phyloP scores from a whole-genome alignment of 768 basidiomycete species.

The Clavaria fumosa region DNA sequence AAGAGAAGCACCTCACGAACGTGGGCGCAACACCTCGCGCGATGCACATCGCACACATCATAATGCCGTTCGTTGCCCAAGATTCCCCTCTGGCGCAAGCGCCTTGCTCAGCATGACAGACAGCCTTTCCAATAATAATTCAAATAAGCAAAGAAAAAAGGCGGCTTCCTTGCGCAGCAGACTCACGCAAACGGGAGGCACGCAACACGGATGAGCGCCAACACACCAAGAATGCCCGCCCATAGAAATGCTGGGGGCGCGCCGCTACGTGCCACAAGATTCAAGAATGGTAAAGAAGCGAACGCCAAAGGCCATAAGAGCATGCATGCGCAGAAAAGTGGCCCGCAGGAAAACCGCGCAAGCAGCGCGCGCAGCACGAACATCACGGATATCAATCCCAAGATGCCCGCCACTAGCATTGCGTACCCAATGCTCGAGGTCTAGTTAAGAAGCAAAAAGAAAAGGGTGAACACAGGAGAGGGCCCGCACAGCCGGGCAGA shows the following conservation, averaged over 20 bases:
- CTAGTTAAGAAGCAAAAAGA: slow-evolving; percentile 29
- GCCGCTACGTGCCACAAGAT: slow-evolving; percentile 25
- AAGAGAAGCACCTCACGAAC: slow-evolving; percentile 29
- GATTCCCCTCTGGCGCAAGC: slow-evolving; percentile 28
- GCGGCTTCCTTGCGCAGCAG: too few species aligned
- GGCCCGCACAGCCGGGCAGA: slow-evolving; percentile 19
- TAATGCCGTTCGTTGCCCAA: slow-evolving; percentile 42
- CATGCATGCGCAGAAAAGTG: slow-evolving; percentile 40
- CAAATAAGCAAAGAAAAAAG: too few species aligned
- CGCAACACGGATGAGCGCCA: slow-evolving; percentile 27
- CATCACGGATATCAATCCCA: slow-evolving; percentile 35
- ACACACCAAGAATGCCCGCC: slow-evolving; percentile 28
- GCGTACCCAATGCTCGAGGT: too few species aligned
- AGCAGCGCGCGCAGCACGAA: slow-evolving; percentile 39
- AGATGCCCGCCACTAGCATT: slow-evolving; percentile 29
- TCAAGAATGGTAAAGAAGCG: slow-evolving; percentile 31
- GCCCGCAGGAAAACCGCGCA: slow-evolving; percentile 31
- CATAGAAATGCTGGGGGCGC: slow-evolving; percentile 22
- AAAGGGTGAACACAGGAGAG: slow-evolving; percentile 33
- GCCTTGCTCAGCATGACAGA: slow-evolving; percentile 44
- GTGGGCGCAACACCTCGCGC: slow-evolving; percentile 41
- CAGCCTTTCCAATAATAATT: slow-evolving; percentile 18
- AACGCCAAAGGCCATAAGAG: slow-evolving; percentile 38
- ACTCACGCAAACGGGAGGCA: slow-evolving; percentile 35
- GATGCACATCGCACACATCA: slow-evolving; percentile 43